Evolutionary conservation across 768 basidiomycete species (phyloP), one percentile per base, ranked within the genome.

Genomic region (Phaffia australis): DNA sequence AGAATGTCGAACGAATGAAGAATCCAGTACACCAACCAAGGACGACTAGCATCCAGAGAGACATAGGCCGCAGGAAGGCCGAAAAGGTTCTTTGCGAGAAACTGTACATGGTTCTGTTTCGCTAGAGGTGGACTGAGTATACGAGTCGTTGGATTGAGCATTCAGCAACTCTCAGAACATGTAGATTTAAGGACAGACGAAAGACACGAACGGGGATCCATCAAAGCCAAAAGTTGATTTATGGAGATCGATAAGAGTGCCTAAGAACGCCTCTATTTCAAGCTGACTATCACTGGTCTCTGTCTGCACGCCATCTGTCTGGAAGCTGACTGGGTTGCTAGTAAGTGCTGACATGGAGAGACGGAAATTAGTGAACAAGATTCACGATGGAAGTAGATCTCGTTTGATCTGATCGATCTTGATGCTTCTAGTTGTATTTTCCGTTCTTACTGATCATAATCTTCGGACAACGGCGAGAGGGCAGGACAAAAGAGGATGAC

Each of bases 1-100:
- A 94, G 74, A 2, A 84, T 74, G 71, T 87, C 86, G 72, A 95
- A 87, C 18, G 85, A 80, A 71, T 99, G 92, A 14, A 93, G 74
- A 0, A 85, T 85, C 93, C 95, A 98, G 77, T 88, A 97, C 67
- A 97, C 75, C 32, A 97, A 78, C 95, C 95, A 98, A 0, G 95
- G 88, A 72, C 94, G 86, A 71, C 89, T 92, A 0, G 94, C 93
- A 74, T 98, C 95, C 72, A 97, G 87, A 56, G 84, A 85, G 23
- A 79, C 81, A 74, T 89, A 98, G 64, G 85, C 80, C 15, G 80
- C 78, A 0, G 92, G 89, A 54, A 98, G 87, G 1, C 89, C 85
- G 73, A 90, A 87, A 9, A 85, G 72, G 47, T 85, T 83, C 29
- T 85, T 80, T 1, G 84, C 80, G 27, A 94, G 82, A 73, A 83